Conservation (phyloP, 805 yeast species). For the Lipomyces lipofer region DNA sequence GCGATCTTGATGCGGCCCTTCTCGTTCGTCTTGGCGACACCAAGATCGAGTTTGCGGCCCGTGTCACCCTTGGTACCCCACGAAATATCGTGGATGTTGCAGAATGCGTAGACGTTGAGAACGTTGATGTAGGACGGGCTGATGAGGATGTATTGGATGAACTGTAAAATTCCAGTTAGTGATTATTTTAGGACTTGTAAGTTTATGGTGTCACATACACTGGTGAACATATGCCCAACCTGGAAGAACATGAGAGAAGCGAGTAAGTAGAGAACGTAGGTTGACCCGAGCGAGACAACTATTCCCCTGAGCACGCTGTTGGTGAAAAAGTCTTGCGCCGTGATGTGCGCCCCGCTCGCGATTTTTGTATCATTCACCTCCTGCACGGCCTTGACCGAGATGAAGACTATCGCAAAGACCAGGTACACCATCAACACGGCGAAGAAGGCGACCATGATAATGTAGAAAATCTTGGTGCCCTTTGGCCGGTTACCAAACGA, state of each 20-base stretch:
- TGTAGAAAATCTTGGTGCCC: conserved; percentile 79
- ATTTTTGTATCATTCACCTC: conserved; percentile 48
- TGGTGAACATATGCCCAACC: conserved; percentile 90
- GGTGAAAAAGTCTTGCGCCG: conserved; percentile 51
- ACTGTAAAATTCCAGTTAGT: conserved; percentile 36
- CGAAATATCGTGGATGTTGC: conserved; percentile 92
- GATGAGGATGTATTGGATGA: conserved; percentile 75
- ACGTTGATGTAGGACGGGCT: conserved; percentile 91
- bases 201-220: conserved; percentile 37
- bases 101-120: conserved; percentile 89
- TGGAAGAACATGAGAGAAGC: conserved; percentile 82
- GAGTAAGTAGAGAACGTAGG: conserved; percentile 75
- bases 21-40: conserved; percentile 74
- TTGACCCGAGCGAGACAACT: conserved; percentile 80
- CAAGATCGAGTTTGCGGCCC: conserved; percentile 64
- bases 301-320: conserved; percentile 80
- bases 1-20: conserved; percentile 56
- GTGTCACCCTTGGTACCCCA: conserved; percentile 96
- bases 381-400: conserved; percentile 59
- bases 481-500: conserved; percentile 93
- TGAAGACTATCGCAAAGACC: conserved; percentile 76
- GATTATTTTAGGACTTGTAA: not conserved
- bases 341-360: conserved; percentile 65
- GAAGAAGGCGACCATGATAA: conserved; percentile 72
- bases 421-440: conserved; percentile 84